These are phyloP conservation scores for Geotrichum reessii DNA, from an alignment of 1,139 yeast species.

Conservation along the genomic window DNA sequence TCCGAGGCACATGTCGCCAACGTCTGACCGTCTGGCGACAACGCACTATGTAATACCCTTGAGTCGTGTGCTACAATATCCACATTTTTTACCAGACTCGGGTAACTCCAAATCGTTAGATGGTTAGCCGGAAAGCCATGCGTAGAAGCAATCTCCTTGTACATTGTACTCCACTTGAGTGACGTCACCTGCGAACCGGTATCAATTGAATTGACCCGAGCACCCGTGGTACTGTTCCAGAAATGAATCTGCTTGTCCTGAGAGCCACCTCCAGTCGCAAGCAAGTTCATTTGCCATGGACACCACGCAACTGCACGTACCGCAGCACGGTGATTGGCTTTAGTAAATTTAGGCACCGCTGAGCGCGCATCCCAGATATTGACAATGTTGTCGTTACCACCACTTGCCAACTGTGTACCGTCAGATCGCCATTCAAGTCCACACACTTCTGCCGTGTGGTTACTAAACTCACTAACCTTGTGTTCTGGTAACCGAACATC, in stretches of 20 bases:
- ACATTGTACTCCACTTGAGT: constrained; percentile 75
- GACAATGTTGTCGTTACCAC: constrained; percentile 92
- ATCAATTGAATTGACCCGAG: constrained; percentile 77
- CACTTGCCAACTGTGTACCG: constrained; percentile 82
- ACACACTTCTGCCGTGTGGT: constrained; percentile 87
- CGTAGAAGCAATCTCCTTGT: constrained; percentile 86
- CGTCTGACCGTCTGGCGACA: constrained; percentile 86
- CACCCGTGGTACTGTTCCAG: constrained; percentile 93
- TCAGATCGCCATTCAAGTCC: constrained; percentile 84
- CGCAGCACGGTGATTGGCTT: constrained; percentile 84
- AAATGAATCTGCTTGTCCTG: constrained; percentile 85
- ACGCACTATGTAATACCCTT: constrained; percentile 72
- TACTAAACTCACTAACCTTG: constrained; percentile 51
- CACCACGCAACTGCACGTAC: constrained; percentile 96
- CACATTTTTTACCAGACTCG: constrained; percentile 80
- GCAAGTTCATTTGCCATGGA: constrained; percentile 72
- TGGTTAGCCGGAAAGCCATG: constrained; percentile 92
- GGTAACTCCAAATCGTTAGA: constrained; percentile 78
- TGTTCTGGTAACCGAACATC: constrained; percentile 90
- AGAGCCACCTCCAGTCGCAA: constrained; percentile 97
- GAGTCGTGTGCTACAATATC: constrained; percentile 90
- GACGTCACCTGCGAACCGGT: constrained; percentile 94
- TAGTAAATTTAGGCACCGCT: constrained; percentile 64
- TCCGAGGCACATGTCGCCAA: constrained; percentile 95
- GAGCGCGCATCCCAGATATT: constrained; percentile 92